phyloP scores from a whole-genome alignment of 2,329 filamentous ascomycete genomes.

The Colletotrichum sp. region DNA sequence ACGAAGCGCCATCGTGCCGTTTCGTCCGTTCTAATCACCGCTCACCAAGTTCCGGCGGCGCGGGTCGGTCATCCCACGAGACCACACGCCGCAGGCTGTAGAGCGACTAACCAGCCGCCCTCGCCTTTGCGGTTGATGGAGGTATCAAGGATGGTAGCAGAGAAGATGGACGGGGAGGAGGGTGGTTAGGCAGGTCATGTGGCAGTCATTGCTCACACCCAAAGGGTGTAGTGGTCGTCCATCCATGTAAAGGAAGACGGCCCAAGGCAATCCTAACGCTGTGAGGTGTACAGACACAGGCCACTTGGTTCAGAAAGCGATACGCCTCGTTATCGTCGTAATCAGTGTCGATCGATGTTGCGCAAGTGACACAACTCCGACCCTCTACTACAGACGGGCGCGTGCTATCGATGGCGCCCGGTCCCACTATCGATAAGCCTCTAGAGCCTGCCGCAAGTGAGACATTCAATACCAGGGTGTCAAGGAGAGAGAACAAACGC shows the following conservation, averaged over 20 bases:
- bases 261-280: not conserved
- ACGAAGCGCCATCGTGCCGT: not conserved
- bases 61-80: not conserved
- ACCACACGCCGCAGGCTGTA: not conserved
- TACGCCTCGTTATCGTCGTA: not conserved
- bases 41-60: not conserved
- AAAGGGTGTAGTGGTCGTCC: slow-evolving; percentile 7
- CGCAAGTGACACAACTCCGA: not conserved
- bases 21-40: not conserved
- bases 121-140: not conserved
- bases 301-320: not conserved
- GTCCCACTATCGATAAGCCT: slow-evolving; percentile 10
- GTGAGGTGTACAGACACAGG: not conserved
- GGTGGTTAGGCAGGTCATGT: slow-evolving; percentile 1
- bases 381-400: not conserved
- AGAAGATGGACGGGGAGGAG: not conserved
- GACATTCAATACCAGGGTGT: not conserved
- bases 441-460: not conserved
- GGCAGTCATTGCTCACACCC: not conserved
- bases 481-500: not conserved
- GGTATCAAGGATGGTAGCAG: not conserved
- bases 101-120: not conserved
- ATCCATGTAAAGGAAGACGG: not conserved
- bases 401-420: not conserved
- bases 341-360: not conserved